Conservation (phyloP, 2,329 filamentous ascomycete species). For the Teratosphaeriaceae sp. region DNA sequence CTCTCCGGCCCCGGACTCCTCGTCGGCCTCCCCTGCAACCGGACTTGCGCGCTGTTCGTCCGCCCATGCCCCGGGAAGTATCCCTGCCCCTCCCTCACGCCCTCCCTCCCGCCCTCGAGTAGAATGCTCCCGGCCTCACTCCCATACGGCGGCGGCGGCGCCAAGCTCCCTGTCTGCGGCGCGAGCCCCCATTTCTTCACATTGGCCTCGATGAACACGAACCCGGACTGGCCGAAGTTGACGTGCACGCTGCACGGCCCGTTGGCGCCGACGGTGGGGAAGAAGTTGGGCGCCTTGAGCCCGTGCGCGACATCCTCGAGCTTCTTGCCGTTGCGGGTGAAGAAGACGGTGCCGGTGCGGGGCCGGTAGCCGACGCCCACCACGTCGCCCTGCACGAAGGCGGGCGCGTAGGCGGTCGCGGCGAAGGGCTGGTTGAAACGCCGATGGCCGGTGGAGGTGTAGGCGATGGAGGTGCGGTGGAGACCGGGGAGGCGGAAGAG, state of each 20-base stretch:
- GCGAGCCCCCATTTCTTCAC: constrained; percentile 99
- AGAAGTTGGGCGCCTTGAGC: constrained; percentile 92
- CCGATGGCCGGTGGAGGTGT: constrained; percentile 78
- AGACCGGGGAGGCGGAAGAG: constrained; percentile 88
- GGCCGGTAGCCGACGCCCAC: constrained; percentile 93
- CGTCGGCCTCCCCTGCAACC: constrained; percentile 58
- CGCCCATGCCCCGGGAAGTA: constrained; percentile 61
- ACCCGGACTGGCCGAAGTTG: constrained; percentile 96
- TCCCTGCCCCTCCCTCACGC: constrained; percentile 47
- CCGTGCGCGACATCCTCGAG: constrained; percentile 91
- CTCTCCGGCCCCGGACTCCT: constrained; percentile 83
- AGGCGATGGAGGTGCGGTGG: constrained; percentile 89
- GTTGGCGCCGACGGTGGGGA: constrained; percentile 93
- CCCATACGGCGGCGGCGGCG: constrained; percentile 91
- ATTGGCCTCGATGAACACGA: constrained; percentile 98
- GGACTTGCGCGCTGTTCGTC: constrained; percentile 70
- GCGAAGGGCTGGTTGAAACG: constrained; percentile 90
- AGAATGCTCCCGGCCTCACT: constrained; percentile 96
- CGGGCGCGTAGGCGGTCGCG: constrained; percentile 71
- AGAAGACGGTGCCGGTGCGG: constrained; percentile 91
- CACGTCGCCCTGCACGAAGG: constrained; percentile 87
- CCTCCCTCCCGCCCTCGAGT: constrained; percentile 67
- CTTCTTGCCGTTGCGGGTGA: constrained; percentile 96
- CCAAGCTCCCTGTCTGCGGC: constrained; percentile 89
- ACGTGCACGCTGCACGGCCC: constrained; percentile 90